Conservation (phyloP, 1,284 basidiomycete species). For the Violaceomyces palustris region DNA sequence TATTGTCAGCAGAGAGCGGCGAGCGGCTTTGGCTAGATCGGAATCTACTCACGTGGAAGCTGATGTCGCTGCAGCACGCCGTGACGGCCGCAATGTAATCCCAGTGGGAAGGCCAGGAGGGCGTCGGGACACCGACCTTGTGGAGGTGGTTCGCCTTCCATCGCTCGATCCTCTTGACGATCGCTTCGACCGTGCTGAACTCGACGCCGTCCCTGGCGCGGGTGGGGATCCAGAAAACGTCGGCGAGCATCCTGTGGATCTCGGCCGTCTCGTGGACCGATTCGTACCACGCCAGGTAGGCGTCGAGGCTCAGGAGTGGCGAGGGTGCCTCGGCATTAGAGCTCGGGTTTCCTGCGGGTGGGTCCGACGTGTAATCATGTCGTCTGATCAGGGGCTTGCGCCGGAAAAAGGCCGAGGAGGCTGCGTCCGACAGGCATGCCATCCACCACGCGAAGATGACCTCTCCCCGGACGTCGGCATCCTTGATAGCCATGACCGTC, state of each 20-base stretch:
- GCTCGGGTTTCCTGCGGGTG: constrained; percentile 11
- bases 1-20: too few relatives aligned
- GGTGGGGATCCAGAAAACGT: constrained; percentile 70
- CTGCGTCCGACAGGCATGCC: constrained; percentile 62
- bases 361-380: constrained; percentile 29
- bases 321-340: constrained; percentile 16
- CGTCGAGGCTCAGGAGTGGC: constrained; percentile 15
- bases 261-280: constrained; percentile 50
- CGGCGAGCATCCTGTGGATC: constrained; percentile 71
- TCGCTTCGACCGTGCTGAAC: constrained; percentile 61
- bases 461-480: constrained; percentile 18
- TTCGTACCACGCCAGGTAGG: constrained; percentile 18
- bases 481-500: constrained; percentile 26
- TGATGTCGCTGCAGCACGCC: constrained; percentile 75
- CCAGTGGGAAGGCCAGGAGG: constrained; percentile 72
- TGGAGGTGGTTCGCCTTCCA: constrained; percentile 74
- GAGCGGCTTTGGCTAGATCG: too few relatives aligned
- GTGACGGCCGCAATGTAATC: constrained; percentile 78
- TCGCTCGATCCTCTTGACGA: constrained; percentile 63
- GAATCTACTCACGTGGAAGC: too few relatives aligned
- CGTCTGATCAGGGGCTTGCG: constrained; percentile 62
- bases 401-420: constrained; percentile 62
- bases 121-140: constrained; percentile 69
- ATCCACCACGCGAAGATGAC: constrained; percentile 70
- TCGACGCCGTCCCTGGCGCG: constrained; percentile 72